Evolutionary conservation across 2,329 filamentous ascomycete genomes (phyloP).

Genomic region (Colletotrichum aenigma): DNA sequence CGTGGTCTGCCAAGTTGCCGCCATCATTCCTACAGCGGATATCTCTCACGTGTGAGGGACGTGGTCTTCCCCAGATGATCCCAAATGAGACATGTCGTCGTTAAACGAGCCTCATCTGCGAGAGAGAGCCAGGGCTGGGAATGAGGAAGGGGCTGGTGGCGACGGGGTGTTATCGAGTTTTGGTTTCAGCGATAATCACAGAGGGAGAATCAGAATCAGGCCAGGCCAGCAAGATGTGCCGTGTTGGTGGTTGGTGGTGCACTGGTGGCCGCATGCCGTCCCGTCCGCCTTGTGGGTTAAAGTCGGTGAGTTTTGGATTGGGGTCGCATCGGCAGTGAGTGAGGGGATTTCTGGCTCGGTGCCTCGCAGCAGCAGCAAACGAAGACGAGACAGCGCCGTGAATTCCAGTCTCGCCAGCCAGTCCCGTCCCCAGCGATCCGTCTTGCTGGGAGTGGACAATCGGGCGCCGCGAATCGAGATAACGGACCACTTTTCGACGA

Average conservation of each 20-base stretch:
- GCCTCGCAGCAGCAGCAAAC: background rate
- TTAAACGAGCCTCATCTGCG: slow-evolving; percentile 16
- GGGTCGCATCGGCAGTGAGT: slow-evolving; percentile 7
- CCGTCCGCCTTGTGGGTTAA: slow-evolving; percentile 2
- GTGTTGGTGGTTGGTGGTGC: background rate
- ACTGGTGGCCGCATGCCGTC: background rate
- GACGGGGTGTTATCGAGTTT: background rate
- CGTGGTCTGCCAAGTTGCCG: background rate
- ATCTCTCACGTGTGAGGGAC: slow-evolving; percentile 8
- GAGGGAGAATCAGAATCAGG: background rate
- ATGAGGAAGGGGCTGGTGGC: background rate
- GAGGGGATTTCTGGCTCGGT: background rate
- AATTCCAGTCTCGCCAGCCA: background rate
- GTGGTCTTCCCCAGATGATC: slow-evolving; percentile 17
- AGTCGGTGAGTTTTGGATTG: slow-evolving; percentile 18
- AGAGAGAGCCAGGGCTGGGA: background rate
- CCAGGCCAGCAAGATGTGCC: background rate
- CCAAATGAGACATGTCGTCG: slow-evolving; percentile 10
- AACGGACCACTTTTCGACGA: slow-evolving; percentile 3
- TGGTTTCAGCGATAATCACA: background rate
- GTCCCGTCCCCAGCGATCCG: background rate
- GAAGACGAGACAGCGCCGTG: background rate
- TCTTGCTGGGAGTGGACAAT: background rate
- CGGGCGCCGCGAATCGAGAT: slow-evolving; percentile 10
- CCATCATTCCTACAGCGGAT: slow-evolving; percentile 14